Conservation (phyloP, 805 yeast genomes). For the Kluyveromyces dobzhanskii region DNA sequence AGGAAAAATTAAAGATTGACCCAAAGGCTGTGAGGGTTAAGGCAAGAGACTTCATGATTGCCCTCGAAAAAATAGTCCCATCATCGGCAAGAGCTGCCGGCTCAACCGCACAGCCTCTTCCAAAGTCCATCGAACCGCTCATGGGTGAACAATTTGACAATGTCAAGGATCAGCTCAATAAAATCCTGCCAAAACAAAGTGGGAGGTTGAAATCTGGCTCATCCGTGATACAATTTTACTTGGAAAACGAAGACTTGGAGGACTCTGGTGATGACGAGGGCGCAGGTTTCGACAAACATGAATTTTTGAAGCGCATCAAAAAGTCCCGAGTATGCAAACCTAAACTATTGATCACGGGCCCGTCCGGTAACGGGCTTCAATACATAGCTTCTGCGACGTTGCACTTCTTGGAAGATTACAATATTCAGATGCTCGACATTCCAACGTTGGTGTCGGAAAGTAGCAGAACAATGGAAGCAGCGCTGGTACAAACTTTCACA, state of each 20-base stretch:
- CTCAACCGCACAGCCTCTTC: slow-evolving; percentile 66
- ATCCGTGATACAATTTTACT: slow-evolving; percentile 27
- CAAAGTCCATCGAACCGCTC: slow-evolving; percentile 60
- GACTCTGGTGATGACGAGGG: slow-evolving; percentile 23
- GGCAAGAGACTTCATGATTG: slow-evolving; percentile 78
- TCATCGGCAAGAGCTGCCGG: slow-evolving; percentile 84
- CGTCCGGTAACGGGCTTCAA: slow-evolving; percentile 76
- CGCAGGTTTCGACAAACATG: slow-evolving; percentile 62
- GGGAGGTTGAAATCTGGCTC: slow-evolving; percentile 12
- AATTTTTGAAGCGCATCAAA: slow-evolving; percentile 42
- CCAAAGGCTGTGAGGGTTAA: slow-evolving; percentile 63
- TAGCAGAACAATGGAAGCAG: slow-evolving; percentile 72
- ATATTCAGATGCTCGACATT: slow-evolving; percentile 78
- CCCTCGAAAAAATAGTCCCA: slow-evolving; percentile 81
- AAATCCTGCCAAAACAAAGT: slow-evolving; percentile 48
- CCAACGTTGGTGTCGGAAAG: slow-evolving; percentile 71
- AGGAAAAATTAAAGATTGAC: slow-evolving; percentile 65
- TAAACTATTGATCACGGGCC: slow-evolving; percentile 64
- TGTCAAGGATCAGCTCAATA: slow-evolving; percentile 41
- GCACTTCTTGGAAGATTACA: slow-evolving; percentile 79
- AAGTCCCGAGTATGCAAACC: slow-evolving; percentile 73
- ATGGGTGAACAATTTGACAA: slow-evolving; percentile 42
- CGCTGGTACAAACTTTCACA: slow-evolving; percentile 70
- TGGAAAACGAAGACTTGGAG: slow-evolving; percentile 27
- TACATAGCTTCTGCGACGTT: slow-evolving; percentile 77